Evolutionary conservation across 139 green algal species (phyloP).

Genomic region (Pseudopediastrum boryanum): DNA sequence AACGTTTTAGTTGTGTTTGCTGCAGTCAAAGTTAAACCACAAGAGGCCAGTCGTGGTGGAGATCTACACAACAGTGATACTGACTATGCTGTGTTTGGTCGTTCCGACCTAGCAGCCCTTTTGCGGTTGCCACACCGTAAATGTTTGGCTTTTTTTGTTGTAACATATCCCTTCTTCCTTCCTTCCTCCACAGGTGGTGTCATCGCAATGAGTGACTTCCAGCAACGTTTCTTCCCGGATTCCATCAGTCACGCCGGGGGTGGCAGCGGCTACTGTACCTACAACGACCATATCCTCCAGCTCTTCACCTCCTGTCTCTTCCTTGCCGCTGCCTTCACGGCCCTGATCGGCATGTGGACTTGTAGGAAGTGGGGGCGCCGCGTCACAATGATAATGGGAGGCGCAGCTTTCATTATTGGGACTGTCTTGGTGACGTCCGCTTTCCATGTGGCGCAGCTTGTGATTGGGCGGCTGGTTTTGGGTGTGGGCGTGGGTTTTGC

Average conservation of each 20-base stretch:
- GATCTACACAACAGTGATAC: too few relatives aligned
- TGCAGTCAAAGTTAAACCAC: too few relatives aligned
- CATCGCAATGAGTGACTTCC: slow-evolving; percentile 27
- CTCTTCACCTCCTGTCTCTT: slow-evolving; percentile 80
- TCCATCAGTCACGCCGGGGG: not conserved
- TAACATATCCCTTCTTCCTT: too few relatives aligned
- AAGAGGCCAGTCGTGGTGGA: too few relatives aligned
- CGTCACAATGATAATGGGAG: slow-evolving; percentile 24
- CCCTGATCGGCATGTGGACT: slow-evolving; percentile 33
- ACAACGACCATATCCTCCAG: slow-evolving; percentile 53
- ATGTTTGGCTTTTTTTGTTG: too few relatives aligned
- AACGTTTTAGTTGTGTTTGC: too few relatives aligned
- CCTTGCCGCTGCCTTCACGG: slow-evolving; percentile 53
- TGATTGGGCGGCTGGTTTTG: slow-evolving; percentile 72
- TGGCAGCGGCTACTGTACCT: not conserved
- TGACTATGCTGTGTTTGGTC: too few relatives aligned
- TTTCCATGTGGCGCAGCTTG: slow-evolving; percentile 65
- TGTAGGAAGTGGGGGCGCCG: slow-evolving; percentile 27
- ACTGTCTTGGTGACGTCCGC: slow-evolving; percentile 54
- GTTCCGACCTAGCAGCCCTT: too few relatives aligned
- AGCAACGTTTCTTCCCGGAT: slow-evolving; percentile 18
- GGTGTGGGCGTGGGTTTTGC: slow-evolving; percentile 80
- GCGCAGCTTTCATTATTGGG: slow-evolving; percentile 43
- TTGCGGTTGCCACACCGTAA: too few relatives aligned
- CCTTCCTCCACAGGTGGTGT: too few relatives aligned